These are phyloP conservation scores for Recurvomyces mirabilis DNA, from an alignment of 495 filamentous ascomycete genomes.

Conservation along the genomic window DNA sequence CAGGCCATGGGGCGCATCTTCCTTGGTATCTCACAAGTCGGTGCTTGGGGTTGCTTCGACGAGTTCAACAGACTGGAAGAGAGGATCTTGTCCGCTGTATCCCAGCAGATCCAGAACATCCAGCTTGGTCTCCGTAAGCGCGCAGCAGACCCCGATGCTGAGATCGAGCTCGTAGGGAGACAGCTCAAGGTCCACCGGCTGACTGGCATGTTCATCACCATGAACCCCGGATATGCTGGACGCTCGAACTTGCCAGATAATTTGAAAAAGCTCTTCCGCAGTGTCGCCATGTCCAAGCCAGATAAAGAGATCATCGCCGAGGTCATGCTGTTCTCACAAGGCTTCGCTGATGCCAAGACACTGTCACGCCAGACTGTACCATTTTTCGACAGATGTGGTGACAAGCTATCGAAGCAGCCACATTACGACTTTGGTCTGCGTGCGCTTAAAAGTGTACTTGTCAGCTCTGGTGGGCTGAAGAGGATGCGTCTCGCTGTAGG, in stretches of 20 bases:
- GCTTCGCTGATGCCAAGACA: conserved; percentile 88
- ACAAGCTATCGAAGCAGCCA: conserved; percentile 79
- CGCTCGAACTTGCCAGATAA: conserved; percentile 97
- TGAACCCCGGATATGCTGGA: conserved; percentile 98
- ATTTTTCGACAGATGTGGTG: conserved; percentile 86
- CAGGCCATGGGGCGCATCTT: conserved; percentile 99
- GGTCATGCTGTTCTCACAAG: conserved; percentile 99
- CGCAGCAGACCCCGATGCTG: conserved; percentile 60
- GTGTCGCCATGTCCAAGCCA: conserved; percentile 98
- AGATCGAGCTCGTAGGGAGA: conserved; percentile 88
- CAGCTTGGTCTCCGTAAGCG: conserved; percentile 83
- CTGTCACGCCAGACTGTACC: conserved; percentile 90
- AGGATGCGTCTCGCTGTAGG: conserved; percentile 52
- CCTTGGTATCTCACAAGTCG: conserved; percentile 97
- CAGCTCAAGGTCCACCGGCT: conserved; percentile 77
- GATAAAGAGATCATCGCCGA: conserved; percentile 99
- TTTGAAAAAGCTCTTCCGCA: conserved; percentile 96
- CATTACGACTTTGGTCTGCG: conserved; percentile 98
- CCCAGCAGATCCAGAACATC: conserved; percentile 98
- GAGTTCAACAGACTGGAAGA: conserved; percentile 99
- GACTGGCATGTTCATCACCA: conserved; percentile 98
- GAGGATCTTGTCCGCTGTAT: conserved; percentile 91
- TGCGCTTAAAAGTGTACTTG: conserved; percentile 94
- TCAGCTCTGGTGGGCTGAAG: conserved; percentile 93
- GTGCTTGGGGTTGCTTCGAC: conserved; percentile 98